phyloP scores from a whole-genome alignment of 2,329 filamentous ascomycete species.

The Graphium sp. region DNA sequence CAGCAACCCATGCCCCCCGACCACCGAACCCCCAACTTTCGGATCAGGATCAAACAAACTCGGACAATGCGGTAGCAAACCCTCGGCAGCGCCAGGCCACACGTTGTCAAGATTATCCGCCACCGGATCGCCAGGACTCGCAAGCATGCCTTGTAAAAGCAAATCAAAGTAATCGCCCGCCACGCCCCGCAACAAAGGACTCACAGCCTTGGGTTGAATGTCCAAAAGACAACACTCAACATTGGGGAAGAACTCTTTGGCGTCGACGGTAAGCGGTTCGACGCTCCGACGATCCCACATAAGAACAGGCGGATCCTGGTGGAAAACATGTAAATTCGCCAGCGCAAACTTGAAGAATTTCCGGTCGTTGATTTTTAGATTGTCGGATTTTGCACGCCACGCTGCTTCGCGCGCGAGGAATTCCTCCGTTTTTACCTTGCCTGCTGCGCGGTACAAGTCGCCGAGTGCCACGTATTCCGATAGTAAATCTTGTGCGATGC shows the following conservation, averaged over 20 bases:
- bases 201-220: constrained; percentile 41
- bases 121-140: constrained; percentile 17
- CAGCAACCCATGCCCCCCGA: constrained; percentile 21
- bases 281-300: constrained; percentile 53
- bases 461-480: constrained; percentile 13
- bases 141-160: constrained; percentile 21
- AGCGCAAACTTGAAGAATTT: constrained; percentile 20
- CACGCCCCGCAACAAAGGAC: constrained; percentile 27
- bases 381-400: constrained; percentile 15
- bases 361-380: constrained; percentile 14
- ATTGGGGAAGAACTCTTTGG: constrained; percentile 51
- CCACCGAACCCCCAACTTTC: constrained; percentile 22
- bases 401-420: constrained; percentile 13
- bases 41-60: constrained; percentile 34
- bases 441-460: constrained; percentile 7
- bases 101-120: constrained; percentile 28
- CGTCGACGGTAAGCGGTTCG: constrained; percentile 46
- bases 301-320: constrained; percentile 32
- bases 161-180: constrained; percentile 27
- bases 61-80: constrained; percentile 27
- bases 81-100: constrained; percentile 43
- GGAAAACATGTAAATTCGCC: constrained; percentile 37
- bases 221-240: constrained; percentile 43
- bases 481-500: constrained; percentile 14
- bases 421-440: constrained; percentile 7